Evolutionary conservation across 176 grass and related monocot species (phyloP).

Genomic region (Ampelocalamus luodianensis): DNA sequence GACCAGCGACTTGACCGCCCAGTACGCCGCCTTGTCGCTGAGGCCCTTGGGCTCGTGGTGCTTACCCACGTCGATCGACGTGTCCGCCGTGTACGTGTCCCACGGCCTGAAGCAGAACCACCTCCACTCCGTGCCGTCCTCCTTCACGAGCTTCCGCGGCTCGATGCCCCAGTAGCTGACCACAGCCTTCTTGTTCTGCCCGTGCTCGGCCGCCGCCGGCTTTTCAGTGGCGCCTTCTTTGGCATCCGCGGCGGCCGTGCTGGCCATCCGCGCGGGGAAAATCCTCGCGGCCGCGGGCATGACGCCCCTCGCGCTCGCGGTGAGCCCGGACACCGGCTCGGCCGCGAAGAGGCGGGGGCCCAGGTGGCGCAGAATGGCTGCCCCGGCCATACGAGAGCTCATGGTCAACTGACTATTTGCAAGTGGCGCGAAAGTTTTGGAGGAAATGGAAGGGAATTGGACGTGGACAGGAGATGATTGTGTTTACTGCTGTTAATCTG

Average conservation of each 20-base stretch:
- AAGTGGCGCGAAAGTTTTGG: not conserved
- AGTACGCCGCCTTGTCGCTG: conserved; percentile 77
- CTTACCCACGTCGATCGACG: conserved; percentile 81
- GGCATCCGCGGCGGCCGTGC: conserved; percentile 28
- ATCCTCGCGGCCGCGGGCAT: conserved; percentile 40
- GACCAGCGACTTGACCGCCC: conserved; percentile 63
- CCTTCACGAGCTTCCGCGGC: conserved; percentile 46
- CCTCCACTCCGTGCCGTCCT: conserved; percentile 66
- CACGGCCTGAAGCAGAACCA: conserved; percentile 74
- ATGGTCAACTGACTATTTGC: conserved; percentile 7
- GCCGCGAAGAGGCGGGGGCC: conserved; percentile 45
- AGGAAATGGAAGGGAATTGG: not conserved
- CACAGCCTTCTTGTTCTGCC: conserved; percentile 35
- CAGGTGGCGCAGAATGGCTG: conserved; percentile 49
- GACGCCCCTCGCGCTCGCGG: conserved; percentile 36
- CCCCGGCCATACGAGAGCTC: conserved; percentile 56
- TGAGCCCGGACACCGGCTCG: conserved; percentile 33
- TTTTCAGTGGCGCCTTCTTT: conserved; percentile 15
- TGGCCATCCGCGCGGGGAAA: conserved; percentile 47
- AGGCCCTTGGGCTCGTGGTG: conserved; percentile 73
- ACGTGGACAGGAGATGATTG: not conserved
- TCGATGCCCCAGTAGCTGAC: conserved; percentile 69
- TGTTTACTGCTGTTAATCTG: not conserved
- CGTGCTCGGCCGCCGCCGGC: not conserved
- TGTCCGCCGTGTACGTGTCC: conserved; percentile 82